Conservation (phyloP, 129 eudicot species). For the Silybum marianum region DNA sequence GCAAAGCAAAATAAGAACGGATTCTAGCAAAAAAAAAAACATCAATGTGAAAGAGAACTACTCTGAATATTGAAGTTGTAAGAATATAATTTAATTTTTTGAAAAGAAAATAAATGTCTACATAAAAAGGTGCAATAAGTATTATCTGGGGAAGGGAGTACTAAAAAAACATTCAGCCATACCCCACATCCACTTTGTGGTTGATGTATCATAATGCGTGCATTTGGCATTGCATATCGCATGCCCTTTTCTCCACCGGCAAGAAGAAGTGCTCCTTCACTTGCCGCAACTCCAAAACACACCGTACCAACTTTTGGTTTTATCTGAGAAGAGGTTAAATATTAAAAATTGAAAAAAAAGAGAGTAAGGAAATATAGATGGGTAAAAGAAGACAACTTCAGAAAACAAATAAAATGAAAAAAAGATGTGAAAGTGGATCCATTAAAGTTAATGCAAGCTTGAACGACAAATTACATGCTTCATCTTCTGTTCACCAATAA, state of each 20-base stretch:
- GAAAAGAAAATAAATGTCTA: neutral
- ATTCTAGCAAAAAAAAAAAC: slow-evolving; percentile 27
- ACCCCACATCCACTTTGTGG: slow-evolving; percentile 95
- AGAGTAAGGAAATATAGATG: neutral
- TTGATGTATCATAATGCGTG: slow-evolving; percentile 95
- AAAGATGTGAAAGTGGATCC: neutral
- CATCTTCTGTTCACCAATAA: neutral
- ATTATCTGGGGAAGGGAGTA: neutral
- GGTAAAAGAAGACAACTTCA: neutral
- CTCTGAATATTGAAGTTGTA: slow-evolving; percentile 4
- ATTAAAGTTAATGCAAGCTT: slow-evolving; percentile 11
- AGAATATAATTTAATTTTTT: neutral
- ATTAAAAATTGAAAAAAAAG: neutral
- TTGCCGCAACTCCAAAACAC: slow-evolving; percentile 91
- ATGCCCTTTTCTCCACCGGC: slow-evolving; percentile 99
- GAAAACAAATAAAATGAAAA: neutral
- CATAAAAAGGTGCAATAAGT: neutral
- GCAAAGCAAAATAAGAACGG: slow-evolving; percentile 15
- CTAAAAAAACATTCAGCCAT: slow-evolving; percentile 28
- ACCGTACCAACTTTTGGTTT: slow-evolving; percentile 98
- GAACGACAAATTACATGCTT: neutral
- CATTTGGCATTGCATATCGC: slow-evolving; percentile 98
- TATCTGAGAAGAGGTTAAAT: slow-evolving; percentile 46
- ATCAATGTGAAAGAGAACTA: slow-evolving; percentile 14
- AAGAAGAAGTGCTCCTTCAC: slow-evolving; percentile 91